Evolutionary conservation across 2,329 filamentous ascomycete genomes (phyloP), one percentile per base, ranked within the genome.

Genomic region (Harringtonia aguacate): DNA sequence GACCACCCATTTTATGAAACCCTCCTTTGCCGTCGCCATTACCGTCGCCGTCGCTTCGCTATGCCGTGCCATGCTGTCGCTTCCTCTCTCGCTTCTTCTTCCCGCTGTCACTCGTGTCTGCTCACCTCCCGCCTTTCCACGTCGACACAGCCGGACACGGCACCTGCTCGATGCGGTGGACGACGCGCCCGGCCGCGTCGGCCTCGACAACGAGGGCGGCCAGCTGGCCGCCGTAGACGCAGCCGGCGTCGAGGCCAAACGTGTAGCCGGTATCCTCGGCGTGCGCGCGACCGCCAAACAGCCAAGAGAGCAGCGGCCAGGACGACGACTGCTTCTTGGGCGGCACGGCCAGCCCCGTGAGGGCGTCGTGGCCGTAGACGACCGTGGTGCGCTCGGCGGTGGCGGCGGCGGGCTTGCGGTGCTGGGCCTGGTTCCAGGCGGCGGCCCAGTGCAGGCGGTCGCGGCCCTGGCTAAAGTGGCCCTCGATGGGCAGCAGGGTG

Each of bases 311-410:
- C n/a, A n/a, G n/a, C n/a, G n/a, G n/a, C 13, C 31, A 9, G n/a
- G 41, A 21, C 9, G 39, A n/a, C 21, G 31, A 18, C 9, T 30
- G 6, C 8, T 15, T 27, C 15, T 8, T 20, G 20, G 48, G 29
- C 17, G 50, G 52, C 22, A 53, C 42, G 18, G 50, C 75, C 73
- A 94, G 72, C 0, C 87, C 88, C 3, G 66, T 65, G 55, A 81
- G 80, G 20, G 86, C 77, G 58, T 95, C 86, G 58, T 97, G 90
- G 6, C 89, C 89, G 61, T 94, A 95, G 46, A 94, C 72, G 34
- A 94, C 82, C 1, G 84, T 86, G 34, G 69, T 75, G 10, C 74
- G 68, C 27, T 62, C 52, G n/a, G n/a, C n/a, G n/a, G n/a, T n/a
- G 13, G 49, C 39, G 49, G 37, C 46, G 21, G 39, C 39, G 12